These are phyloP conservation scores for Xylaria sp. DNA, from an alignment of 2,329 filamentous ascomycete genomes.

Conservation along the genomic window DNA sequence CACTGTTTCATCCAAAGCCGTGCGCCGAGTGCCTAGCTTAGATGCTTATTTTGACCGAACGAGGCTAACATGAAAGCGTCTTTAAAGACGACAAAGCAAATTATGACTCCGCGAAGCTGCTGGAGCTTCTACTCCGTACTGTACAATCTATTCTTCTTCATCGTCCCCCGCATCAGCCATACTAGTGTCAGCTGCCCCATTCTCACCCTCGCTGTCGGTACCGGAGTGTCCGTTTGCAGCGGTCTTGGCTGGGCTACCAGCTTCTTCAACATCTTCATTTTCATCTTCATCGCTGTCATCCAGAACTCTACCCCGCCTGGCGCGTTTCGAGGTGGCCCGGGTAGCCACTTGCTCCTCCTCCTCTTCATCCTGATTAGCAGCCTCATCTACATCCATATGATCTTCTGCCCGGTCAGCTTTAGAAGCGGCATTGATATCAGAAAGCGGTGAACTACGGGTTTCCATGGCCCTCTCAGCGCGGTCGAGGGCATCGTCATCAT, in stretches of 20 bases:
- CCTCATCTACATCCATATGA: conserved; percentile 60
- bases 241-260: conserved; percentile 37
- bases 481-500: conserved; percentile 52
- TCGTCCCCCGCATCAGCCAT: conserved; percentile 45
- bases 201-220: conserved; percentile 30
- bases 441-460: conserved; percentile 35
- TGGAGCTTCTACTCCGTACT: conserved; percentile 5
- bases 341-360: conserved; percentile 57
- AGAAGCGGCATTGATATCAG: conserved; percentile 42
- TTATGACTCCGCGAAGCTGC: not conserved
- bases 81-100: not conserved
- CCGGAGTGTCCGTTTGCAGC: conserved; percentile 26
- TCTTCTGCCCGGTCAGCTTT: conserved; percentile 44
- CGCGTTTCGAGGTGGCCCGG: conserved; percentile 46
- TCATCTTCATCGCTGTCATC: conserved; percentile 62
- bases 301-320: conserved; percentile 57
- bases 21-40: conserved; percentile 14
- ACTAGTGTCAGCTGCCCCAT: conserved; percentile 39
- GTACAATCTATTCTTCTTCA: conserved; percentile 40
- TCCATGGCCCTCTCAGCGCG: conserved; percentile 51
- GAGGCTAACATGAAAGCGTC: not conserved
- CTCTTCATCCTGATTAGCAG: conserved; percentile 51
- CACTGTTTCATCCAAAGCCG: conserved; percentile 11
- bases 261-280: conserved; percentile 43
- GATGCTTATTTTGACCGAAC: not conserved